phyloP scores from a whole-genome alignment of 371 early-diverging fungal genomes.

The Apophysomyces trapeziformis region DNA sequence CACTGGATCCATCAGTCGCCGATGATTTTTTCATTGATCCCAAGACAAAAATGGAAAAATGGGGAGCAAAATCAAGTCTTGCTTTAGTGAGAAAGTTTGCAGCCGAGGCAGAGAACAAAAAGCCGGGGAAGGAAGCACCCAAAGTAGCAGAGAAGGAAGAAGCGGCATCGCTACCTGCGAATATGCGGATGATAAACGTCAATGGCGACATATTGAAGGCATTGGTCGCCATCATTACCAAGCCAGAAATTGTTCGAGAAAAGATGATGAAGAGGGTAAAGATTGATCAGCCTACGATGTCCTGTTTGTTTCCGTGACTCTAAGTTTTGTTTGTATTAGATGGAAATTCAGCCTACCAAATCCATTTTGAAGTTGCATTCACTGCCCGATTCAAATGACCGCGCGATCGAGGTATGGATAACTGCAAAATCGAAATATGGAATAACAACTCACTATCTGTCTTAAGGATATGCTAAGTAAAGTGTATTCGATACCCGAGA shows the following conservation, averaged over 20 bases:
- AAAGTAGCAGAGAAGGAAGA: constrained; percentile 6
- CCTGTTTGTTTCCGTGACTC: neutral
- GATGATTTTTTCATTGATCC: constrained; percentile 31
- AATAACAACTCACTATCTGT: too few species aligned
- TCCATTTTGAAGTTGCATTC: constrained; percentile 25
- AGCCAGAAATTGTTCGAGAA: constrained; percentile 24
- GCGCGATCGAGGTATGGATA: constrained; percentile 17
- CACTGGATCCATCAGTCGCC: constrained; percentile 20
- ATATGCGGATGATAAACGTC: constrained; percentile 27
- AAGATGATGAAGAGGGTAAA: constrained; percentile 33
- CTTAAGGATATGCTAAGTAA: constrained; percentile 30
- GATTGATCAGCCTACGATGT: neutral
- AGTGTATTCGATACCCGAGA: constrained; percentile 40
- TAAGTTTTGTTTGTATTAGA: constrained; percentile 1
- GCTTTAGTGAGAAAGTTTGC: constrained; percentile 18
- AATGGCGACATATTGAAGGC: constrained; percentile 24
- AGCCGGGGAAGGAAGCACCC: neutral
- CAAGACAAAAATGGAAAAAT: constrained; percentile 32
- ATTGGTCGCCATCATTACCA: constrained; percentile 17
- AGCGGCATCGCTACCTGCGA: constrained; percentile 28
- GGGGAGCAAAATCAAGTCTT: constrained; percentile 25
- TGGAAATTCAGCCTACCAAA: constrained; percentile 23
- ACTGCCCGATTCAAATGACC: constrained; percentile 19
- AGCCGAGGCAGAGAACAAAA: constrained; percentile 10
- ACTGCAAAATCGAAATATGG: too few species aligned